Evolutionary conservation across 2,329 filamentous ascomycete species (phyloP).

Genomic region (Microsporum ferrugineum): DNA sequence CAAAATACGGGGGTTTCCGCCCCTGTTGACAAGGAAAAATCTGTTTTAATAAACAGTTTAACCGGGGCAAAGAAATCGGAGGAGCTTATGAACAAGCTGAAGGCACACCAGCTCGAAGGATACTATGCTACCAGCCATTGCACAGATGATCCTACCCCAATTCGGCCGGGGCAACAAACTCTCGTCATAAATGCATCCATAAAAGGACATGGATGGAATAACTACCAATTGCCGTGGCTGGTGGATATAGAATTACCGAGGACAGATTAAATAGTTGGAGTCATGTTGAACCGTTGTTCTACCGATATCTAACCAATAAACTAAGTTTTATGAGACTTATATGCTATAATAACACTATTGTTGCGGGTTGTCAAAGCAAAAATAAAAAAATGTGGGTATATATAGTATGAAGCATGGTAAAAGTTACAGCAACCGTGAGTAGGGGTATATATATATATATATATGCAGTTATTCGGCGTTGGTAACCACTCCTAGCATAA

Average conservation of each 20-base stretch:
- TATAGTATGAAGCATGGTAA: not conserved
- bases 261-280: not conserved
- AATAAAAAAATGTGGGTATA: not conserved
- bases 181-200: slow-evolving; percentile 52
- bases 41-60: not conserved
- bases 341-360: not conserved
- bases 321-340: not conserved
- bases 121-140: not conserved
- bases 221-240: slow-evolving; percentile 43
- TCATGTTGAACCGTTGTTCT: not conserved
- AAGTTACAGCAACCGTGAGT: not conserved
- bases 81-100: not conserved
- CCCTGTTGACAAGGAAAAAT: slow-evolving; percentile 34
- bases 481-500: slow-evolving; percentile 16
- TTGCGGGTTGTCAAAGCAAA: not conserved
- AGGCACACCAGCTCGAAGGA: not conserved
- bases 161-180: slow-evolving; percentile 37
- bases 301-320: not conserved
- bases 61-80: not conserved
- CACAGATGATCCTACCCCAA: not conserved
- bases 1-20: slow-evolving; percentile 29
- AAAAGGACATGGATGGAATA: slow-evolving; percentile 33
- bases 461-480: not conserved
- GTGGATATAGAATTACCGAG: slow-evolving; percentile 39
- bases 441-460: not conserved